Evolutionary conservation across 1,139 yeast genomes (phyloP).

Genomic region (Blastobotrys elegans): DNA sequence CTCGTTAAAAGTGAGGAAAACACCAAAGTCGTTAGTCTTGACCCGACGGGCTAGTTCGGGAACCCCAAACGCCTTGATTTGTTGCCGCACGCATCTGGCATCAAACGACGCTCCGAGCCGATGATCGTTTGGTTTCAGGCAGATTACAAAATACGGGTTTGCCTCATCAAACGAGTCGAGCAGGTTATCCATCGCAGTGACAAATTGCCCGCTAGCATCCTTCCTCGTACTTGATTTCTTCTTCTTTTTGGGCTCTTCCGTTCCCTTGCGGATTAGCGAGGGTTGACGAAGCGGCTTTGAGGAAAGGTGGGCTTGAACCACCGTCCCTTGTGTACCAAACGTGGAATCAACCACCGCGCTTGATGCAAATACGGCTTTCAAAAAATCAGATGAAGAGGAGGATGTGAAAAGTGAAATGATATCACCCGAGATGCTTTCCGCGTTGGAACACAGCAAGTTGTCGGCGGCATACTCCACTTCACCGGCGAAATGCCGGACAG

Average conservation of each 20-base stretch:
- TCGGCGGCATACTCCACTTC: conserved; percentile 38
- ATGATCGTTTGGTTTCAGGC: conserved; percentile 41
- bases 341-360: conserved; percentile 38
- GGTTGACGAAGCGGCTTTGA: conserved; percentile 40
- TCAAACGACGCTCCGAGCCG: conserved; percentile 36
- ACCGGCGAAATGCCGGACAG: conserved; percentile 39
- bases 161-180: conserved; percentile 37
- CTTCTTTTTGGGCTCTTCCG: conserved; percentile 11
- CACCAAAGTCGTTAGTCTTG: conserved; percentile 35
- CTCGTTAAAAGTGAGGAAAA: conserved; percentile 38
- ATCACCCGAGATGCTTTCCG: conserved; percentile 39
- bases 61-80: conserved; percentile 39
- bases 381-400: conserved; percentile 37
- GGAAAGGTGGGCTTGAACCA: conserved; percentile 38
- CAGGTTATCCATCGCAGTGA: conserved; percentile 34
- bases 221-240: conserved; percentile 21
- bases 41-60: conserved; percentile 40
- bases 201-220: conserved; percentile 36
- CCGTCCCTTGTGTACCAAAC: conserved; percentile 30
- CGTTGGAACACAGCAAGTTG: conserved; percentile 32
- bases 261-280: conserved; percentile 27
- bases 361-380: conserved; percentile 34
- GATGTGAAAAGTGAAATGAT: conserved; percentile 38
- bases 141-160: conserved; percentile 39
- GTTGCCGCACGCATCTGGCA: conserved; percentile 41